Evolutionary conservation across 805 yeast genomes (phyloP).

Genomic region (Candida namnaoensis): DNA sequence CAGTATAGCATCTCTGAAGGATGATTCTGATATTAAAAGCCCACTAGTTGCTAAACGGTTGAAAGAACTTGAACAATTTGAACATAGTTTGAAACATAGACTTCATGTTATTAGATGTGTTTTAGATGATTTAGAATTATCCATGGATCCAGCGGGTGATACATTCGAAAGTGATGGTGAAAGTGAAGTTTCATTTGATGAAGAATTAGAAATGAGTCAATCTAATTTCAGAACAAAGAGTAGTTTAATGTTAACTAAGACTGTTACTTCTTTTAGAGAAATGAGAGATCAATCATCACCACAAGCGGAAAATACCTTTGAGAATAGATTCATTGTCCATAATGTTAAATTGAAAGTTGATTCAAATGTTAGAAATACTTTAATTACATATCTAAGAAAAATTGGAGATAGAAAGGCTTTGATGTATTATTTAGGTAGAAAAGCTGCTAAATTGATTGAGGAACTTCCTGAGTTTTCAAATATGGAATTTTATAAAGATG

Average conservation of each 20-base stretch:
- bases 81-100: constrained; percentile 23
- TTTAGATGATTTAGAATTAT: constrained; percentile 20
- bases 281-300: constrained; percentile 20
- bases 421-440: constrained; percentile 36
- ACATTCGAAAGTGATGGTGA: constrained; percentile 9
- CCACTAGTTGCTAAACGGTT: constrained; percentile 7
- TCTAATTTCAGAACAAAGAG: constrained; percentile 1
- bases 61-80: constrained; percentile 13
- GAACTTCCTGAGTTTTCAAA: constrained; percentile 17
- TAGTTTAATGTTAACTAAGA: constrained; percentile 1
- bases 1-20: constrained; percentile 15
- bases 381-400: constrained; percentile 36
- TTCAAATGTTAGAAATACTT: constrained; percentile 36
- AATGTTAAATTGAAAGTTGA: constrained; percentile 49
- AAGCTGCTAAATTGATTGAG: constrained; percentile 41
- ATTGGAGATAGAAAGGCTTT: constrained; percentile 33
- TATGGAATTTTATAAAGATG: constrained; percentile 3
- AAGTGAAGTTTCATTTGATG: constrained; percentile 3
- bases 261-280: constrained; percentile 20
- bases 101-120: constrained; percentile 21
- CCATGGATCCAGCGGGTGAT: constrained; percentile 11
- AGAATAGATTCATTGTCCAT: constrained; percentile 51
- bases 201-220: background rate
- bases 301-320: constrained; percentile 27
- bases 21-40: background rate